These are phyloP conservation scores for Platanthera guangdongensis DNA, from an alignment of 106 monocot species.

Conservation along the genomic window DNA sequence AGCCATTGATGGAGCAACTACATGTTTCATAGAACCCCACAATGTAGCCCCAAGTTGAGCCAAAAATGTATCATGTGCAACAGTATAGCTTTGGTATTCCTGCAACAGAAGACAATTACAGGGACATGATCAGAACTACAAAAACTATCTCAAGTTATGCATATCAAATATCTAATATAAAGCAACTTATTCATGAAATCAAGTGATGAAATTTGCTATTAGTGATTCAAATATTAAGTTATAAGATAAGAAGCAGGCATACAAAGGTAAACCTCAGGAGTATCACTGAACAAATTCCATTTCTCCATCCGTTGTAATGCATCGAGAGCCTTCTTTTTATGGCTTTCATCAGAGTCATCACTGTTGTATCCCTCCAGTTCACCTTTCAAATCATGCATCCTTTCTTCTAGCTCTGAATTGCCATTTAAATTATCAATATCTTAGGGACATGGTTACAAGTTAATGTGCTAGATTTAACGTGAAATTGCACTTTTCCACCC, in stretches of 20 bases:
- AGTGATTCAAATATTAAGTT: background rate
- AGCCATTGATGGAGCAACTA: constrained; percentile 85
- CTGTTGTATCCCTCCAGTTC: constrained; percentile 74
- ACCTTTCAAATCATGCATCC: constrained; percentile 87
- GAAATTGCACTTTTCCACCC: background rate
- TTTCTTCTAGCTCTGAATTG: constrained; percentile 78
- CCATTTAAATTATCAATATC: constrained; percentile 6
- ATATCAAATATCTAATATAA: background rate
- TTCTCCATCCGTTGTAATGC: constrained; percentile 81
- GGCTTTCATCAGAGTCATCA: constrained; percentile 60
- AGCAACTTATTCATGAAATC: background rate
- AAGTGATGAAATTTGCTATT: background rate
- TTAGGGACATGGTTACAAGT: background rate
- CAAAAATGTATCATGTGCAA: constrained; percentile 94
- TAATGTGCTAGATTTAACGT: background rate
- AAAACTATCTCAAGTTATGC: background rate
- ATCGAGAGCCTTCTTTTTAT: constrained; percentile 82
- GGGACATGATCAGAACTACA: background rate
- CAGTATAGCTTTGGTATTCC: constrained; percentile 78
- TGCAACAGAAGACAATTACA: constrained; percentile 13
- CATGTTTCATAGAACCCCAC: constrained; percentile 84
- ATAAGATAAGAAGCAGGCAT: background rate
- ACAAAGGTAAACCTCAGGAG: constrained; percentile 46
- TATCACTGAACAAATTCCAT: constrained; percentile 88
- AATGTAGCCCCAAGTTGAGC: constrained; percentile 86